A percentile compares a stretch with the other conserved stretches of the same genome.
Evolutionary conservation across 345 rosid genomes (phyloP).

Genomic region (Lepidium sativum): DNA sequence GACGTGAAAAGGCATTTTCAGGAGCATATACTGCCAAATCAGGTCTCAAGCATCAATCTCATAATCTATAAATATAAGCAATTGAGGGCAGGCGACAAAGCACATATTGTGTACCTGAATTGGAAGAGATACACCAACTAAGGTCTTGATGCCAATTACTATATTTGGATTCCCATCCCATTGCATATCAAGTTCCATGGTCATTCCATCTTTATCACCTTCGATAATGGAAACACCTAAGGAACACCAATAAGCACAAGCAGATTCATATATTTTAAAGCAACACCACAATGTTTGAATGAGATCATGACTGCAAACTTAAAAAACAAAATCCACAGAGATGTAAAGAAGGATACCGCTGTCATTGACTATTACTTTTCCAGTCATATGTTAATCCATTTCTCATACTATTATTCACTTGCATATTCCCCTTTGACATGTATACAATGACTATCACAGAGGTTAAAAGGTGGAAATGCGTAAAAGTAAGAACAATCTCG

Average conservation of each 20-base stretch:
- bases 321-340: background rate
- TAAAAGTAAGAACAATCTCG: background rate
- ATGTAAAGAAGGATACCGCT: background rate
- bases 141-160: slow-evolving; percentile 68
- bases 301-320: background rate
- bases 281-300: background rate
- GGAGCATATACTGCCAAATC: background rate
- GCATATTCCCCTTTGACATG: background rate
- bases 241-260: slow-evolving; percentile 9
- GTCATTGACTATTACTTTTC: background rate
- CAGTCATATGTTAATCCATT: background rate
- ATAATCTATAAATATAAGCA: background rate
- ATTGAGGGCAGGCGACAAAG: background rate
- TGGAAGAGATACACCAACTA: slow-evolving; percentile 80
- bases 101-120: slow-evolving; percentile 51
- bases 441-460: background rate
- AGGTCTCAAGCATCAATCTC: background rate
- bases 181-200: slow-evolving; percentile 94
- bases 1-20: background rate
- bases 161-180: slow-evolving; percentile 98
- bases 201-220: slow-evolving; percentile 45
- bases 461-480: background rate
- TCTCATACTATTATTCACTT: background rate
- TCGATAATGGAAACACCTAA: slow-evolving; percentile 77
- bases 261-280: slow-evolving; percentile 7